These are phyloP conservation scores for Adansonia rubrostipa DNA, from an alignment of 441 rosid species.

Conservation along the genomic window DNA sequence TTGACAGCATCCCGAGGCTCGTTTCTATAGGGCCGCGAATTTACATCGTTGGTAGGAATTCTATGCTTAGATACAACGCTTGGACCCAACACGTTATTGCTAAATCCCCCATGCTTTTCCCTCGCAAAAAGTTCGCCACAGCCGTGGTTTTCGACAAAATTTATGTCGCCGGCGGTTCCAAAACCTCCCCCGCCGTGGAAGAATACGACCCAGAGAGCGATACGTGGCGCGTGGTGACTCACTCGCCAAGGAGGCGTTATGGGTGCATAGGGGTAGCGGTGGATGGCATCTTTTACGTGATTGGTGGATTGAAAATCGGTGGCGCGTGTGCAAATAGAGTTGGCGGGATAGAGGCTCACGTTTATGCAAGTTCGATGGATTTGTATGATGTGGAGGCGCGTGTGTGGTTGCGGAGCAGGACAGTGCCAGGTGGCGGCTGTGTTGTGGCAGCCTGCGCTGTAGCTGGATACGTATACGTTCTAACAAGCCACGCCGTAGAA, in stretches of 20 bases:
- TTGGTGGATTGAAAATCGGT: constrained; percentile 79
- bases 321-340: constrained; percentile 35
- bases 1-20: constrained; percentile 42
- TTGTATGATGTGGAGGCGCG: constrained; percentile 66
- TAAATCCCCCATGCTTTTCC: constrained; percentile 54
- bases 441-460: constrained; percentile 85
- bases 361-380: constrained; percentile 85
- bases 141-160: constrained; percentile 63
- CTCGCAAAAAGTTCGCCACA: constrained; percentile 75
- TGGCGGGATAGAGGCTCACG: constrained; percentile 52
- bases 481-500: constrained; percentile 86
- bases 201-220: constrained; percentile 77
- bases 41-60: constrained; percentile 55
- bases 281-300: constrained; percentile 78
- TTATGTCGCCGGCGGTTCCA: constrained; percentile 64
- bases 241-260: constrained; percentile 62
- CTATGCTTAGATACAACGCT: constrained; percentile 60
- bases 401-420: constrained; percentile 73
- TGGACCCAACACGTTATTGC: constrained; percentile 57
- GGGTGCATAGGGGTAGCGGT: constrained; percentile 83
- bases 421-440: constrained; percentile 86
- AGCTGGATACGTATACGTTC: constrained; percentile 54
- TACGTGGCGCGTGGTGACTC: constrained; percentile 62
- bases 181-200: constrained; percentile 56
- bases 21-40: constrained; percentile 71